Evolutionary conservation across 768 basidiomycete genomes (phyloP), one percentile per base, ranked within the genome.

Genomic region (Daedaleopsis nitida): DNA sequence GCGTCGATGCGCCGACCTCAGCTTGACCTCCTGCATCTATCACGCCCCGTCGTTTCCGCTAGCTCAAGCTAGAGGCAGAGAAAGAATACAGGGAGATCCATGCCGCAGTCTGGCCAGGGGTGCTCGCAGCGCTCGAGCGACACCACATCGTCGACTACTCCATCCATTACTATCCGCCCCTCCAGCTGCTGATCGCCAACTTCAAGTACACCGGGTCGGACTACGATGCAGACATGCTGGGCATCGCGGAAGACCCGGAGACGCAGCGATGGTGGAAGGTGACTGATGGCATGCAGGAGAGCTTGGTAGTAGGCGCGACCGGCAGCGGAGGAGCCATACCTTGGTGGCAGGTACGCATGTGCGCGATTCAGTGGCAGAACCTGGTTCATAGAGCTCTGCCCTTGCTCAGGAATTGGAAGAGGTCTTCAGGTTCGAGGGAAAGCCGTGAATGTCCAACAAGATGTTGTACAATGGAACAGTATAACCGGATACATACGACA

Each of bases 191-290:
- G n/a, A 82, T 92, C 62, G 89, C 89, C n/a, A 85, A 80, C 48
- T 88, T 92, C 80, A 88, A 88, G 67, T 92, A 92, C 67, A 83
- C 78, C 0, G 91, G 90, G 0, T 60, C 74, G 3, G 82, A 92
- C 65, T 91, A 83, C 42, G 83, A 81, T 44, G 75, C 63, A 14
- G 91, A 92, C 66, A 91, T 92, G 89, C 77, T 75, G 38, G 77
- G 69, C 21, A 79, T 91, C 32, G 86, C 80, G 3, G 82, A 83
- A 17, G 87, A 90, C 69, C 77, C 82, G 16, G 85, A 87, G 68
- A 92, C 89, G n/a, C 81, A 80, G 70, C 71, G 81, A 60, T 92
- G 91, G 91, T 92, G 91, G 91, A 75, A 78, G 65, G 70, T 91
- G 47, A 92, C 89, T 0, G 91, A 91, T 70, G 76, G 68, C 5